These are phyloP conservation scores for Colletotrichum sp. DNA, from an alignment of 2,329 filamentous ascomycete genomes.

Conservation along the genomic window DNA sequence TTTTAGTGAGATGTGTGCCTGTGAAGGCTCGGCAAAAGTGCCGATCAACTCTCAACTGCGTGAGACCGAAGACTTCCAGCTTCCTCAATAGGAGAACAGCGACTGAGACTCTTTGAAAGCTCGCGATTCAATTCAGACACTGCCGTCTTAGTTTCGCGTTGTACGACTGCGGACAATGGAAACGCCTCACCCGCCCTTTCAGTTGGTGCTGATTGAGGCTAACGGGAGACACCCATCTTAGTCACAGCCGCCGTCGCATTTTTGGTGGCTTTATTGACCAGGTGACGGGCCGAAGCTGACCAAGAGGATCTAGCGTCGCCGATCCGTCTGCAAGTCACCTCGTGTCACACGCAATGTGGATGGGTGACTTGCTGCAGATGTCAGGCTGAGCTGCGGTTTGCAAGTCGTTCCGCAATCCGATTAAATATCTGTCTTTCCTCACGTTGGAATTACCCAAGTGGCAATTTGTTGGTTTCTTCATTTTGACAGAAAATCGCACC, in stretches of 20 bases:
- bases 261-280: background rate
- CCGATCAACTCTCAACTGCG: background rate
- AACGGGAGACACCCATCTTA: background rate
- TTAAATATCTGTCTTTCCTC: background rate
- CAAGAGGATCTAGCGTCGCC: background rate
- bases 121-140: background rate
- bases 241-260: background rate
- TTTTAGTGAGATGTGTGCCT: background rate
- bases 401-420: background rate
- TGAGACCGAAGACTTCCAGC: background rate
- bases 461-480: background rate
- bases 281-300: background rate
- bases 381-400: background rate
- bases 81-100: background rate
- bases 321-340: slow-evolving; percentile 10
- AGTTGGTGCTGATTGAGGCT: background rate
- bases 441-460: background rate
- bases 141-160: background rate
- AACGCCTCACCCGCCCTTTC: background rate
- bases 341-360: background rate
- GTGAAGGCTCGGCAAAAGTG: background rate
- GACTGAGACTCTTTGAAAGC: background rate
- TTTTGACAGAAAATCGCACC: background rate
- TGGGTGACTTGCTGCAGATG: background rate
- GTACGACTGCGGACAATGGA: background rate